Evolutionary conservation across 2,329 filamentous ascomycete species (phyloP).

Genomic region (Pyrenophora graminea): DNA sequence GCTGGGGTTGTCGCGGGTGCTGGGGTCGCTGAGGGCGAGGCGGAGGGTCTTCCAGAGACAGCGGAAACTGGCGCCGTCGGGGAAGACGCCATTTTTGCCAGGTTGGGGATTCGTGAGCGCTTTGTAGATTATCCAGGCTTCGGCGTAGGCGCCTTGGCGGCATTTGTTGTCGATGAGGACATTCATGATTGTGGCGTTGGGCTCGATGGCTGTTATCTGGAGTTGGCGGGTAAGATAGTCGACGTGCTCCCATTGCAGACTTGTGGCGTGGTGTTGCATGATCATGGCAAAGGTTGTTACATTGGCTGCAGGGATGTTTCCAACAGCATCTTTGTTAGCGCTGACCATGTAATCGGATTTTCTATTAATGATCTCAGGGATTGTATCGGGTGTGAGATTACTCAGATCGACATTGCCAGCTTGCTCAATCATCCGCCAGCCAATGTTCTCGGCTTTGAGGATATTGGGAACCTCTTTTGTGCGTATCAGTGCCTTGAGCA

Average conservation of each 20-base stretch:
- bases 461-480: constrained; percentile 23
- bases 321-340: background rate
- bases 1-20: constrained; percentile 17
- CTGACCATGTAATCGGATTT: background rate
- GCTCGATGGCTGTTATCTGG: constrained; percentile 22
- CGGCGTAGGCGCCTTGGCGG: constrained; percentile 33
- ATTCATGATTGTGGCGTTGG: constrained; percentile 40
- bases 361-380: constrained; percentile 5
- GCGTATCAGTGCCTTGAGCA: constrained; percentile 78
- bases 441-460: constrained; percentile 42
- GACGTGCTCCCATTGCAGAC: constrained; percentile 41
- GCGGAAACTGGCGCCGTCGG: constrained; percentile 35
- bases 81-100: constrained; percentile 29
- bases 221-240: constrained; percentile 38
- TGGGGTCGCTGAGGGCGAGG: constrained; percentile 30
- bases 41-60: constrained; percentile 42
- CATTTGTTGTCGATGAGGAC: constrained; percentile 38
- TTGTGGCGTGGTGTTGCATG: constrained; percentile 36
- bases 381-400: background rate
- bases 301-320: constrained; percentile 32
- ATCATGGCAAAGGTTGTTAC: constrained; percentile 39
- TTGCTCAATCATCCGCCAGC: constrained; percentile 43
- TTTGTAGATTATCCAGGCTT: constrained; percentile 38
- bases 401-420: constrained; percentile 10
- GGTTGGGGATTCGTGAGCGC: constrained; percentile 28